Evolutionary conservation across 345 rosid genomes (phyloP).

Genomic region (Iberis pinnata): DNA sequence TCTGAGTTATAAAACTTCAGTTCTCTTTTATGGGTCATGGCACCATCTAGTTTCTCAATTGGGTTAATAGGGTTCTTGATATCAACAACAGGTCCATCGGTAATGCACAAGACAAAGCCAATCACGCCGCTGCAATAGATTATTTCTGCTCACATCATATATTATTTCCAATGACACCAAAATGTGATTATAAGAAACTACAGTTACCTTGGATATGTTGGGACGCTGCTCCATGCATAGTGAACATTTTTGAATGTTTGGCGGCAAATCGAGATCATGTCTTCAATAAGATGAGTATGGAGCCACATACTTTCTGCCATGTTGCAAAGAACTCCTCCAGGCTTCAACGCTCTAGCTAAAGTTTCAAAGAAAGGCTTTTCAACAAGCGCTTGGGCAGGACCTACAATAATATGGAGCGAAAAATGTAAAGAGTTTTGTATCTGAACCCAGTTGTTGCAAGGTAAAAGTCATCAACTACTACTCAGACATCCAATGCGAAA

Average conservation of each 20-base stretch:
- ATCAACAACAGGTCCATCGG: conserved; percentile 71
- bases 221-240: conserved; percentile 92
- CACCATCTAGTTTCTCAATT: conserved; percentile 75
- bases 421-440: no score
- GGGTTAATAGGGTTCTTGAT: conserved; percentile 83
- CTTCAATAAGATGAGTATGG: conserved; percentile 27
- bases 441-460: background rate
- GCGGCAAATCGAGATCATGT: conserved; percentile 59
- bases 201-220: conserved; percentile 75
- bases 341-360: no score
- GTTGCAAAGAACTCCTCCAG: conserved; percentile 26
- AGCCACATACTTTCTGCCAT: conserved; percentile 35
- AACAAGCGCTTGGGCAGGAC: no score
- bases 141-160: background rate
- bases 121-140: conserved; percentile 66
- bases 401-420: no score
- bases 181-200: background rate
- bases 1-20: conserved; percentile 78
- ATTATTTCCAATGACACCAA: background rate
- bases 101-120: conserved; percentile 79
- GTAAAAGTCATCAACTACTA: background rate
- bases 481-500: background rate
- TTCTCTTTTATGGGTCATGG: conserved; percentile 51
- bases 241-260: conserved; percentile 73
- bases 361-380: no score